Evolutionary conservation across 2,329 filamentous ascomycete species (phyloP), one percentile per base, ranked within the genome.

Genomic region (Zymoseptoria pseudotritici): DNA sequence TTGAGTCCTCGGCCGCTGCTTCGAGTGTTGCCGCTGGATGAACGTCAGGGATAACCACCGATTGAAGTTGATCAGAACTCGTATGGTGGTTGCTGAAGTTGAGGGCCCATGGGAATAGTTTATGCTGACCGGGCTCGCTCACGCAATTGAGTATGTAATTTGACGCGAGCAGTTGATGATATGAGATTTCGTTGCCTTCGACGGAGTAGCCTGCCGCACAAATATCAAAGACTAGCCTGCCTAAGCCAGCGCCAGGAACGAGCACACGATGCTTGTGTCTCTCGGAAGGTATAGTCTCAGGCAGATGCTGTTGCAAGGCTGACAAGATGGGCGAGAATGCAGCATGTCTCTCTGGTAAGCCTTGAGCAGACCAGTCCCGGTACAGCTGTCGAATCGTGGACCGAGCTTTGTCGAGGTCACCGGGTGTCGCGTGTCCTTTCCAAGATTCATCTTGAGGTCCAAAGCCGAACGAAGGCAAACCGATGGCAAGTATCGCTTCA

Each of bases 131-230:
- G 0, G 82, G 82, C 1, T 73, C 71, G 0, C 78, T 68, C 4
- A 86, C 89, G 67, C 80, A 81, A 73, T 93, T 92, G 54, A 92
- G 82, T 17, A 92, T 83, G 71, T 89, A 84, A 63, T 83, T 83
- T 60, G 90, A 95, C 1, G 91, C 91, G 60, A 97, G 80, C n/a
- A 99, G 83, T 73, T 96, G 91, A 73, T 99, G 94, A 71, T 96
- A 97, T 2, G 92, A 97, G 63, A 97, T 96, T 75, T 99, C 79
- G 71, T 97, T 97, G 26, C 93, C 93, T 73, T 97, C 91, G 0
- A 86, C 83, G 10, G 83, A 77, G 73, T 86, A 95, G 10, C 94
- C 92, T 1, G 78, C 79, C 26, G 78, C 78, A 71, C 87, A 91
- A 13, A 97, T 79, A 52, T 99, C 94, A 69, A 95, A 96, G 0